Evolutionary conservation across 129 eudicot genomes (phyloP).

Genomic region (Saposhnikovia divaricata): DNA sequence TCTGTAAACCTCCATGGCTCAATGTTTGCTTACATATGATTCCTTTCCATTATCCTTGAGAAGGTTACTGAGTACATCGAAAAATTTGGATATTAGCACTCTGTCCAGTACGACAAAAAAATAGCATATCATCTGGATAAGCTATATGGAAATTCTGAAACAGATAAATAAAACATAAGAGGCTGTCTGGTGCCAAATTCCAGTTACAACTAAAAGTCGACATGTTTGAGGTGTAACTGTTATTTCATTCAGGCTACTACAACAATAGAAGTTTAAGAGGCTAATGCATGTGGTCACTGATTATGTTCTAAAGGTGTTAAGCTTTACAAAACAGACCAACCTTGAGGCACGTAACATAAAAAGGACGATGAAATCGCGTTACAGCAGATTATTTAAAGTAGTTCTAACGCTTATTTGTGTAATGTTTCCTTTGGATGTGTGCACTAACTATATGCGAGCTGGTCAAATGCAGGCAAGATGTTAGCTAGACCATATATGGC

Average conservation of each 20-base stretch:
- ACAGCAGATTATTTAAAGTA: constrained; percentile 25
- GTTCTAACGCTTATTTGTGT: background rate
- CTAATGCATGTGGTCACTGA: constrained; percentile 45
- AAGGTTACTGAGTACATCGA: background rate
- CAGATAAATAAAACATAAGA: background rate
- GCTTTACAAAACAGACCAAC: background rate
- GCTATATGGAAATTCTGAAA: background rate
- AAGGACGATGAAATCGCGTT: constrained; percentile 45
- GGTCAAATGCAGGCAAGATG: constrained; percentile 46
- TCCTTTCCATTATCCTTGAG: background rate
- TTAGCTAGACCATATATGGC: constrained; percentile 46
- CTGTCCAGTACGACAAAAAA: background rate
- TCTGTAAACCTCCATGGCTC: background rate
- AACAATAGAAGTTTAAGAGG: constrained; percentile 47
- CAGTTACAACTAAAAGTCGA: background rate
- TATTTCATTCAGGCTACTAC: constrained; percentile 38
- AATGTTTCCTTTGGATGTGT: background rate
- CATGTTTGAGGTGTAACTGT: background rate
- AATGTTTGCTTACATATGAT: background rate
- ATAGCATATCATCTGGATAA: background rate
- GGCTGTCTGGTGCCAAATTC: background rate
- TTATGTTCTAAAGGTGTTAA: constrained; percentile 53
- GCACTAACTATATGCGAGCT: background rate
- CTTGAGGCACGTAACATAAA: background rate
- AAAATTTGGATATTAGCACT: background rate